These are phyloP conservation scores for Blakeslea trispora DNA, from an alignment of 371 early-diverging fungal genomes.

Conservation along the genomic window DNA sequence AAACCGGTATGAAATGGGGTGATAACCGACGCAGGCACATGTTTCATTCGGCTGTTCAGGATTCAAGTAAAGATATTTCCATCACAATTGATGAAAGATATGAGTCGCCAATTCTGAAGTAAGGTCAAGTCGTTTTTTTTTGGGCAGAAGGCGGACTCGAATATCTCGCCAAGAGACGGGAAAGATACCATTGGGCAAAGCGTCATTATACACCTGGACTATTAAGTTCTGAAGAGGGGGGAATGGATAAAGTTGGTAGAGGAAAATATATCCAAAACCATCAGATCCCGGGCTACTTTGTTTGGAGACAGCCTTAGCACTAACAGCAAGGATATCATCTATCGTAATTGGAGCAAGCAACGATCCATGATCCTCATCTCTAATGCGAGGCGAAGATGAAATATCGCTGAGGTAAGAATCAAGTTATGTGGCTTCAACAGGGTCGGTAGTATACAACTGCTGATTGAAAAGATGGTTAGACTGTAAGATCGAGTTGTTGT, in stretches of 20 bases:
- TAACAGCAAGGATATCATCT: no score
- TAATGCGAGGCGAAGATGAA: no score
- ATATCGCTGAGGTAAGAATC: no score
- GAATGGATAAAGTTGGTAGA: neutral
- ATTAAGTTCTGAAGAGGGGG: neutral
- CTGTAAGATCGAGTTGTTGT: no score
- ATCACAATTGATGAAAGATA: slow-evolving; percentile 18
- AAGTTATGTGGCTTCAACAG: no score
- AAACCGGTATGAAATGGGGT: slow-evolving; percentile 26
- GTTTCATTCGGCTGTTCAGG: slow-evolving; percentile 9
- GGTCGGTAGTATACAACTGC: no score
- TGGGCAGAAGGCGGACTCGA: slow-evolving; percentile 7
- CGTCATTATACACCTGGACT: slow-evolving; percentile 11
- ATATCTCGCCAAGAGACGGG: slow-evolving; percentile 8
- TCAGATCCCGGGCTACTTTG: neutral
- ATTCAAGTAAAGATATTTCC: slow-evolving; percentile 27
- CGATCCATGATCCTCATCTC: no score
- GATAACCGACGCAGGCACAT: neutral
- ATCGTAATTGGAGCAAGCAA: no score
- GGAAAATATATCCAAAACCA: no score
- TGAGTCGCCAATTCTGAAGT: slow-evolving; percentile 30
- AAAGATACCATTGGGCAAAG: neutral
- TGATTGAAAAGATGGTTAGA: no score
- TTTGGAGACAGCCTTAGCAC: neutral
- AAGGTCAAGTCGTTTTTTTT: slow-evolving; percentile 5